These are phyloP conservation scores for Cladophialophora yegresii DNA, from an alignment of 2,329 filamentous ascomycete species.

Conservation along the genomic window DNA sequence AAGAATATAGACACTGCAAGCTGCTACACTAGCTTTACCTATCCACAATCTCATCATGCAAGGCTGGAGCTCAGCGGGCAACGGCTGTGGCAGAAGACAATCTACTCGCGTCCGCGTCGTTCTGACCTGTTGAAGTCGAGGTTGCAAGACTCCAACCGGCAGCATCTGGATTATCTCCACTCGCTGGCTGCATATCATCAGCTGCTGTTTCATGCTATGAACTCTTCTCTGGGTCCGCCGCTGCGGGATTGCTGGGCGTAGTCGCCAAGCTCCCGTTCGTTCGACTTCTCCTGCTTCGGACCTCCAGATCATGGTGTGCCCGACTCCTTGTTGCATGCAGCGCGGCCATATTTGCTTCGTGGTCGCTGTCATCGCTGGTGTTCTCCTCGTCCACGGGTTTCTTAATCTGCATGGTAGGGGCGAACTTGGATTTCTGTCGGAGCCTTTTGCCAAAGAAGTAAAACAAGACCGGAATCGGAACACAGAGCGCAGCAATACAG, in stretches of 20 bases:
- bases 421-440: conserved; percentile 35
- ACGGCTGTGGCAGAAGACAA: conserved; percentile 2
- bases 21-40: not conserved
- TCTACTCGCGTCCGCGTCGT: not conserved
- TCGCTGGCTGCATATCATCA: not conserved
- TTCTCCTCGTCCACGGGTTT: conserved; percentile 45
- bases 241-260: not conserved
- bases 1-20: not conserved
- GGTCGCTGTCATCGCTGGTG: conserved; percentile 33
- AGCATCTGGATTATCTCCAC: not conserved
- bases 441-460: conserved; percentile 41
- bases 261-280: conserved; percentile 19
- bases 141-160: not conserved
- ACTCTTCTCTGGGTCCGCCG: conserved; percentile 10
- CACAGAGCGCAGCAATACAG: conserved; percentile 41
- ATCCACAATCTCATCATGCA: not conserved
- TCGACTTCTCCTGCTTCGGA: conserved; percentile 15
- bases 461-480: conserved; percentile 46
- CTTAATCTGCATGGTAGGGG: conserved; percentile 52
- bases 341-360: conserved; percentile 29
- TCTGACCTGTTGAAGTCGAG: not conserved
- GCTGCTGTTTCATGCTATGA: conserved; percentile 1
- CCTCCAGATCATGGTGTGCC: conserved; percentile 31
- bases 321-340: conserved; percentile 33
- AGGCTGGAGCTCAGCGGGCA: not conserved